Evolutionary conservation across 441 rosid genomes (phyloP).

Genomic region (Mallotus repandus): DNA sequence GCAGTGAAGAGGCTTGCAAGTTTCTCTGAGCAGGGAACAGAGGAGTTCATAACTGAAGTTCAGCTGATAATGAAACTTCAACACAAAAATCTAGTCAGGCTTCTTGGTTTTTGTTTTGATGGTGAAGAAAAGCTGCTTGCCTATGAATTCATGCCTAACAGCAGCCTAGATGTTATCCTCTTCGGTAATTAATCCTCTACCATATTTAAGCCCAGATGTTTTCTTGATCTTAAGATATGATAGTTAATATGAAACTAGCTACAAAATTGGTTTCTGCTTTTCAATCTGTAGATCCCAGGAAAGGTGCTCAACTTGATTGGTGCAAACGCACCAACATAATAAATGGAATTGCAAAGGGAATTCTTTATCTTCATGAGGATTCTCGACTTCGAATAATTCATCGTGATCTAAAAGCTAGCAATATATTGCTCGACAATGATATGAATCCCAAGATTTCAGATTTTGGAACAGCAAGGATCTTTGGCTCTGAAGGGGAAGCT

Average conservation of each 20-base stretch:
- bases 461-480: conserved; percentile 48
- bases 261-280: background rate
- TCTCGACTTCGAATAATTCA: conserved; percentile 43
- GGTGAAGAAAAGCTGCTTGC: conserved; percentile 35
- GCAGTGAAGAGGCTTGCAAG: conserved; percentile 49
- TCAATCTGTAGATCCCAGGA: conserved; percentile 26
- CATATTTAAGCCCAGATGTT: too few species aligned
- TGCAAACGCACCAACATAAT: conserved; percentile 31
- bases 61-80: conserved; percentile 38
- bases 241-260: too few species aligned
- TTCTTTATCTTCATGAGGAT: conserved; percentile 47
- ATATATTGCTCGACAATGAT: conserved; percentile 31
- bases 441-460: conserved; percentile 51
- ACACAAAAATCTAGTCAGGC: conserved; percentile 40
- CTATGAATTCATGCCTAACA: conserved; percentile 41
- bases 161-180: conserved; percentile 39
- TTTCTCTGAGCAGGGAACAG: conserved; percentile 33
- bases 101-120: conserved; percentile 39
- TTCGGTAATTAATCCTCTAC: conserved; percentile 27
- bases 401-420: conserved; percentile 42
- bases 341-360: conserved; percentile 39
- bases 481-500: conserved; percentile 29
- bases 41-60: conserved; percentile 43
- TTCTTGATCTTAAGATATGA: too few species aligned
- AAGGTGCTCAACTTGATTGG: conserved; percentile 33